These are phyloP conservation scores for Pterocarpus santalinus DNA, from an alignment of 306 rosid species.

Conservation along the genomic window DNA sequence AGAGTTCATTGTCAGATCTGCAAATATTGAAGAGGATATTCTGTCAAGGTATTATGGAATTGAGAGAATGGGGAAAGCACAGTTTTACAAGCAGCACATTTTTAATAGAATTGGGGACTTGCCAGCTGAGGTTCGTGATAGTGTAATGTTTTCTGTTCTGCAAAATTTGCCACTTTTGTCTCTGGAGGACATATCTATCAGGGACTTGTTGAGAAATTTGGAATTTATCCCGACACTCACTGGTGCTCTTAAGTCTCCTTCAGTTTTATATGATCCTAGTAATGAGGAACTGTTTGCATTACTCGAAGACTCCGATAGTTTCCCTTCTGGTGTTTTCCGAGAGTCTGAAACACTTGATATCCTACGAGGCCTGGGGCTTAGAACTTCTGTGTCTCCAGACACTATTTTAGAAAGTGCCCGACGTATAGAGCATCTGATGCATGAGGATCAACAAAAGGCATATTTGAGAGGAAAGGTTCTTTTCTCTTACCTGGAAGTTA, in stretches of 20 bases:
- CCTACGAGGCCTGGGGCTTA: constrained; percentile 87
- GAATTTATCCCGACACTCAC: constrained; percentile 74
- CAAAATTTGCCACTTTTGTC: constrained; percentile 81
- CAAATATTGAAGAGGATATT: constrained; percentile 75
- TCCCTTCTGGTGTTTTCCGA: constrained; percentile 79
- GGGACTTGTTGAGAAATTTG: constrained; percentile 76
- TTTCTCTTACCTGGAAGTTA: constrained; percentile 90
- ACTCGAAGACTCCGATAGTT: constrained; percentile 77
- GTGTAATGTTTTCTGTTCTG: constrained; percentile 80
- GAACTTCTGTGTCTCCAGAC: constrained; percentile 84
- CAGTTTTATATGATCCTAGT: constrained; percentile 85
- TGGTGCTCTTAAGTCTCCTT: constrained; percentile 78
- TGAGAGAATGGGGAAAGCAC: constrained; percentile 86
- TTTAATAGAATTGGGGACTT: constrained; percentile 75
- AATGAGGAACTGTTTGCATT: constrained; percentile 86
- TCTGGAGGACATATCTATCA: constrained; percentile 74
- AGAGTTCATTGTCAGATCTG: constrained; percentile 76
- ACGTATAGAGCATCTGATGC: constrained; percentile 75
- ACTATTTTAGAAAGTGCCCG: constrained; percentile 85
- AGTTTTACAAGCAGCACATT: constrained; percentile 71
- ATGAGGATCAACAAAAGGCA: constrained; percentile 82
- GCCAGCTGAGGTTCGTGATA: constrained; percentile 84
- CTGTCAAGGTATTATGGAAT: constrained; percentile 81
- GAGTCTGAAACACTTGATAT: constrained; percentile 78
- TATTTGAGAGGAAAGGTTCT: constrained; percentile 80